A percentile compares a stretch with the other conserved stretches of the same genome.
These are phyloP conservation scores for Pseudopyricularia javanii DNA, from an alignment of 2,329 filamentous ascomycete genomes.

Conservation along the genomic window DNA sequence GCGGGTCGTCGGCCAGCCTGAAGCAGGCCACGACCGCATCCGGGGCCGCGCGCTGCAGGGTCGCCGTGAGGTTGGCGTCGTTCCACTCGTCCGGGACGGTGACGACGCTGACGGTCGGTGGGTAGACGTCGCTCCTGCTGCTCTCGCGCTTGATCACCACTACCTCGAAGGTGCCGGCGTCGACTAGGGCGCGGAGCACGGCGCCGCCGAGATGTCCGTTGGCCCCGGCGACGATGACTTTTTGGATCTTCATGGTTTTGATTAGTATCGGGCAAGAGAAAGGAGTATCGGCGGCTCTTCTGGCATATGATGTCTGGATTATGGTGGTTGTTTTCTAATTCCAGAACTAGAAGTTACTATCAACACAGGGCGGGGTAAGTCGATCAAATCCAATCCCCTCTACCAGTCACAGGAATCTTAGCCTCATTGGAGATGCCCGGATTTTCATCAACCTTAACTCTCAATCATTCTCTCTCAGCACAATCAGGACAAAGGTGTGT, in stretches of 20 bases:
- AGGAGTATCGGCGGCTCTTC: too few species aligned
- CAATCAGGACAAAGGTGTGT: too few species aligned
- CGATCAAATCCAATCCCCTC: too few species aligned
- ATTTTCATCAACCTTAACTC: too few species aligned
- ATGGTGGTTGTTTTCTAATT: too few species aligned
- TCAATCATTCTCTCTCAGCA: too few species aligned
- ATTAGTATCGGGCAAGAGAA: neutral
- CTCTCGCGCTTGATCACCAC: constrained; percentile 19
- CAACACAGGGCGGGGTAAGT: too few species aligned
- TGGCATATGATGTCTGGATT: too few species aligned
- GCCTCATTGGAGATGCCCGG: too few species aligned
- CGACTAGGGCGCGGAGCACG: constrained; percentile 18
- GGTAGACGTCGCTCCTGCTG: constrained; percentile 3
- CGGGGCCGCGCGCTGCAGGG: constrained; percentile 15
- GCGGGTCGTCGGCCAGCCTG: constrained; percentile 13
- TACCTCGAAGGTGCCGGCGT: constrained; percentile 16
- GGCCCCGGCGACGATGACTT: constrained; percentile 23
- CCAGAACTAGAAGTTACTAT: too few species aligned
- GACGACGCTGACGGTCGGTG: constrained; percentile 7
- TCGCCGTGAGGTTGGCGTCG: constrained; percentile 14
- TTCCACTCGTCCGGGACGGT: constrained; percentile 18
- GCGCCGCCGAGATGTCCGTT: constrained; percentile 22
- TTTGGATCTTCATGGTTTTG: constrained; percentile 17
- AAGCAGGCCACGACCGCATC: constrained; percentile 24
- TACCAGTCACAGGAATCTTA: too few species aligned